These are phyloP conservation scores for Candida labiduridarum DNA, from an alignment of 1,139 yeast genomes.

Conservation along the genomic window DNA sequence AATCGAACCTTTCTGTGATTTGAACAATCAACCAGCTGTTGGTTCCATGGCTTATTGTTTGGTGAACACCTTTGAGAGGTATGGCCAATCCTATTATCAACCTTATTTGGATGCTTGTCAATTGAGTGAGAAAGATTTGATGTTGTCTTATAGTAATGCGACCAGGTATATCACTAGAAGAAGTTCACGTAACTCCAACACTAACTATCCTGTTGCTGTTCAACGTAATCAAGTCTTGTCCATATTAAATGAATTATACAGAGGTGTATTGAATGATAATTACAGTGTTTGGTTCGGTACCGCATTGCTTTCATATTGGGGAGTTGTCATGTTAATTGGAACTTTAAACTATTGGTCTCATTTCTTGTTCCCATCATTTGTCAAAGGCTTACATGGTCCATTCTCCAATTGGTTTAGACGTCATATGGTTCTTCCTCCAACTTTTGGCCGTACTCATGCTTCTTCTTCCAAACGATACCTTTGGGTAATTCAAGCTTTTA, in stretches of 20 bases:
- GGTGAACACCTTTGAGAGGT: slow-evolving; percentile 14
- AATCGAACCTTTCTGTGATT: slow-evolving; percentile 21
- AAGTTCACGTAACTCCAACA: slow-evolving; percentile 9
- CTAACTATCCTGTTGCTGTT: slow-evolving; percentile 35
- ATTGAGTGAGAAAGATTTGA: slow-evolving; percentile 23
- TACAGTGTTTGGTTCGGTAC: slow-evolving; percentile 17
- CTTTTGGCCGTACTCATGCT: slow-evolving; percentile 13
- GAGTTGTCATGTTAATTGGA: slow-evolving; percentile 21
- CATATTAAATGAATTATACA: slow-evolving; percentile 1
- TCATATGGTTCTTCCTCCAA: slow-evolving; percentile 15
- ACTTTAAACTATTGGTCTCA: slow-evolving; percentile 22
- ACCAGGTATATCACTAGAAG: slow-evolving; percentile 21
- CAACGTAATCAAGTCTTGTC: slow-evolving; percentile 15
- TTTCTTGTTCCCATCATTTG: slow-evolving; percentile 18
- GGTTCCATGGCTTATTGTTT: slow-evolving; percentile 40
- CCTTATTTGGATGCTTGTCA: slow-evolving; percentile 25
- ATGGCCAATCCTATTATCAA: slow-evolving; percentile 18
- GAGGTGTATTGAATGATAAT: slow-evolving; percentile 8
- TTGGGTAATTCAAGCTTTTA: slow-evolving; percentile 6
- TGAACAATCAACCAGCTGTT: slow-evolving; percentile 33
- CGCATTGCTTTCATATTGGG: slow-evolving; percentile 24
- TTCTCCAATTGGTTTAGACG: slow-evolving; percentile 14
- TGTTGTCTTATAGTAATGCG: slow-evolving; percentile 30
- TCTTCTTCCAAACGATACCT: background rate
- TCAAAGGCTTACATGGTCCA: slow-evolving; percentile 12